phyloP scores from a whole-genome alignment of 148 eudicot genomes.

The Rheum nobile region DNA sequence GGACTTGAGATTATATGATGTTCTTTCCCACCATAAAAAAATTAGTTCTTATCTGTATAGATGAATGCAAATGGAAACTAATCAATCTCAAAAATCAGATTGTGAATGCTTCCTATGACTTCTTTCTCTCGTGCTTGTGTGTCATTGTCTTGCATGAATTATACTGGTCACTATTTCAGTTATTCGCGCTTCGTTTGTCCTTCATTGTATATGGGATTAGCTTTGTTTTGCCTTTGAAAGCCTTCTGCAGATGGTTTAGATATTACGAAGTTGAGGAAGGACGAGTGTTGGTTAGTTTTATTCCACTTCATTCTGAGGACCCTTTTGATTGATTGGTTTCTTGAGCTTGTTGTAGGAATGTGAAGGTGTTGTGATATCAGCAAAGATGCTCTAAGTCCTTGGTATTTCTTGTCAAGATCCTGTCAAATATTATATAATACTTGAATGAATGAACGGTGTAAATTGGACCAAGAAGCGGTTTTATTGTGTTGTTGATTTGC shows the following conservation, averaged over 20 bases:
- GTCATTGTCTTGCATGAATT: neutral
- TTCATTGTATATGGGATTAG: neutral
- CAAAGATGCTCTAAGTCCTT: neutral
- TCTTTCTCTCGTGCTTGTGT: neutral
- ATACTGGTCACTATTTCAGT: neutral
- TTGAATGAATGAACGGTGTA: neutral
- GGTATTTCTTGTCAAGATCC: neutral
- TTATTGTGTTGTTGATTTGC: neutral
- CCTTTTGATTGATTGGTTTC: neutral
- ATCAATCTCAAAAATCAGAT: neutral
- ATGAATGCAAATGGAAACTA: neutral
- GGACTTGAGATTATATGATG: no score
- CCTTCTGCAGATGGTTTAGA: neutral
- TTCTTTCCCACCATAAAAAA: no score
- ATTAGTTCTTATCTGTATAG: neutral
- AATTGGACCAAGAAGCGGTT: neutral
- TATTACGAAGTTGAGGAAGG: neutral
- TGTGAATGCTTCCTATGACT: neutral
- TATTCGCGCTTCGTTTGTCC: neutral
- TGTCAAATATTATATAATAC: neutral
- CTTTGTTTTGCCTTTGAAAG: neutral
- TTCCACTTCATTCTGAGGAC: neutral
- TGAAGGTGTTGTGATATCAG: neutral
- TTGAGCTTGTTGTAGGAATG: neutral
- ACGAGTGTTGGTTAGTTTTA: neutral